These are phyloP conservation scores for Yarrowia yakushimensis DNA, from an alignment of 805 yeast species.

Conservation along the genomic window DNA sequence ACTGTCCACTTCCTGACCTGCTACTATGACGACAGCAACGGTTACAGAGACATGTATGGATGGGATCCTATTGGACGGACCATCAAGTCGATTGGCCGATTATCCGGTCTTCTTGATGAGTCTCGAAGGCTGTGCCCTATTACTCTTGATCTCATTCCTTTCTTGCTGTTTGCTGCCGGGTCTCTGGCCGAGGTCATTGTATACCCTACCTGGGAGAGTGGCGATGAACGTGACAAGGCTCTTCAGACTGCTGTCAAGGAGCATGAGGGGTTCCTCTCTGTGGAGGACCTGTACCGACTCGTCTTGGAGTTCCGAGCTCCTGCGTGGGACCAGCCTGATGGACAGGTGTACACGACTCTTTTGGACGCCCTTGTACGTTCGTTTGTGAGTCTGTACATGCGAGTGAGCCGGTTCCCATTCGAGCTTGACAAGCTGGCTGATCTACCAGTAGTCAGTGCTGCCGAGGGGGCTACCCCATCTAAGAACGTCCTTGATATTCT, in stretches of 20 bases:
- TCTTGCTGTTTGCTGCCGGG: not conserved
- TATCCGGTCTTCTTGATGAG: not conserved
- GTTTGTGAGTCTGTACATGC: constrained; percentile 9
- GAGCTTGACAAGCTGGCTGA: constrained; percentile 2
- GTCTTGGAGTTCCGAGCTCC: not conserved
- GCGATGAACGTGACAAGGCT: not conserved
- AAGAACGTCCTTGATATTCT: not conserved
- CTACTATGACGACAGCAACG: not conserved
- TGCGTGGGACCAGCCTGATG: not conserved
- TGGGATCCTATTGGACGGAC: constrained; percentile 12
- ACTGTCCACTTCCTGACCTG: not conserved
- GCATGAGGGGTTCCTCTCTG: not conserved
- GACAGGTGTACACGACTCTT: not conserved
- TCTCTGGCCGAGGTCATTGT: not conserved
- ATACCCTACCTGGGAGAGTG: not conserved
- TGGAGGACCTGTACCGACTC: not conserved
- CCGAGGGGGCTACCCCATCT: not conserved
- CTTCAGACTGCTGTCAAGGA: not conserved
- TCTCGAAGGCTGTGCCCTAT: not conserved
- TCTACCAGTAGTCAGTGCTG: not conserved
- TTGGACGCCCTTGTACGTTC: constrained; percentile 3
- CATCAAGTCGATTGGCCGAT: not conserved
- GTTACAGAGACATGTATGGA: not conserved
- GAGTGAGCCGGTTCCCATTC: not conserved
- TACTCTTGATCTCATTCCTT: not conserved